Base-by-base conservation (phyloP, 345 rosid genomes). In the Pseudoturritis turrita region DNA sequence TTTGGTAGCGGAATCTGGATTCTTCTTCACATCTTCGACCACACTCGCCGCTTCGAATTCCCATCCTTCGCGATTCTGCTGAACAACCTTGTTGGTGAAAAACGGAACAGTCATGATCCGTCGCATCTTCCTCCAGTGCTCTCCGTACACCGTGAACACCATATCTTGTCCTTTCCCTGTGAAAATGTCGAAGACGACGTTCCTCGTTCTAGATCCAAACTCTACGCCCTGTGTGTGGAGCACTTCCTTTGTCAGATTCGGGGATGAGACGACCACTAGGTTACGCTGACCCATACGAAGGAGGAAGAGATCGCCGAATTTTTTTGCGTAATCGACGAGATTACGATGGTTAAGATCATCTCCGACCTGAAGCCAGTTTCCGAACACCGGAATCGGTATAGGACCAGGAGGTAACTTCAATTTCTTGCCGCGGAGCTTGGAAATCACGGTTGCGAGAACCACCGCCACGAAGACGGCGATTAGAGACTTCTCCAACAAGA, bases 331-430 rank as follows among this genome's bases (percentile, higher is more conserved):
- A 55, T 92, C 97, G 17, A 85, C 77, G 70, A 96, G 86, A 51
- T 89, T 96, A 6, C 91, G 94, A 84, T 95, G 98, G 85, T 95
- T 92, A 19, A 95, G 69, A 75, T 95, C 99, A 53, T 95, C 98
- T 21, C 99, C 99, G 37, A 95, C 99, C 45, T 95, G 97, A n/a
- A 95, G 88, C 99, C 99, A 96, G 81, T 96, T 96, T 10, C 99
- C 99, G 75, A 96, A 89, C 1, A 92, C 61, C 0, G 99, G 99
- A 10, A 96, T 81, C 2, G 99, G 89, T 4, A 86, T 5, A 4
- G 99, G 99, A 4, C 98, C 99, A 0, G 99, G 99, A 1, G 99
- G 99, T 7, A 95, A 87, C 82, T 86, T 87, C 77, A 84, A 85
- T 12, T 83, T 83, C 82, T 87, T 95, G 53, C 99, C 92, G 1